Conservation (phyloP, 2,329 filamentous ascomycete species). For the Fusarium temperatum region DNA sequence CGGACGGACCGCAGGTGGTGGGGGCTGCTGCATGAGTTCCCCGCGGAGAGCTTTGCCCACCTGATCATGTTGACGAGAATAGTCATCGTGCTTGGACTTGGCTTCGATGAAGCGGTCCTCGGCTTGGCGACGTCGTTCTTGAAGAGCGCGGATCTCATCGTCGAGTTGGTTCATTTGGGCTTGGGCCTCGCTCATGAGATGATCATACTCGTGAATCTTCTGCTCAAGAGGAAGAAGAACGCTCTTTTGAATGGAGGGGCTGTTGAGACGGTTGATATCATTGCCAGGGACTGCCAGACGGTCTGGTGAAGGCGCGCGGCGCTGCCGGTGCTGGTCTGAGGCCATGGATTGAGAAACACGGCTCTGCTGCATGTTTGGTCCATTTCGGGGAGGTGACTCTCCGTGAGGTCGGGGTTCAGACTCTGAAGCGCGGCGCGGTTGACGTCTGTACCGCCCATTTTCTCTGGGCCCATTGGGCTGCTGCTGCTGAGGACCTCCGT, state of each 20-base stretch:
- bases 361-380: conserved; percentile 30
- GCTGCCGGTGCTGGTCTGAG: conserved; percentile 29
- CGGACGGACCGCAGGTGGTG: conserved; percentile 2
- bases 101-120: conserved; percentile 54
- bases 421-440: conserved; percentile 37
- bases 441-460: conserved; percentile 36
- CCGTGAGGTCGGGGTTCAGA: conserved; percentile 22
- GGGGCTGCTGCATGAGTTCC: conserved; percentile 40
- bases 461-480: conserved; percentile 26
- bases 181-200: conserved; percentile 53
- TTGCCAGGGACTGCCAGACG: conserved; percentile 28
- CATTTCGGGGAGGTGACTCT: conserved; percentile 18
- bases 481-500: conserved; percentile 30
- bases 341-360: conserved; percentile 24
- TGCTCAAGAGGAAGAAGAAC: conserved; percentile 56
- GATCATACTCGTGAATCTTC: conserved; percentile 56
- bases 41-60: conserved; percentile 55
- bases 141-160: conserved; percentile 53
- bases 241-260: conserved; percentile 53
- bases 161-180: conserved; percentile 54
- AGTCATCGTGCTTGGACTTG: conserved; percentile 56
- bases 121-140: conserved; percentile 52
- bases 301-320: conserved; percentile 29
- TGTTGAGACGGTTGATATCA: conserved; percentile 54
- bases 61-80: conserved; percentile 52